phyloP scores from a whole-genome alignment of 441 rosid species.

The Isatis lusitanica region DNA sequence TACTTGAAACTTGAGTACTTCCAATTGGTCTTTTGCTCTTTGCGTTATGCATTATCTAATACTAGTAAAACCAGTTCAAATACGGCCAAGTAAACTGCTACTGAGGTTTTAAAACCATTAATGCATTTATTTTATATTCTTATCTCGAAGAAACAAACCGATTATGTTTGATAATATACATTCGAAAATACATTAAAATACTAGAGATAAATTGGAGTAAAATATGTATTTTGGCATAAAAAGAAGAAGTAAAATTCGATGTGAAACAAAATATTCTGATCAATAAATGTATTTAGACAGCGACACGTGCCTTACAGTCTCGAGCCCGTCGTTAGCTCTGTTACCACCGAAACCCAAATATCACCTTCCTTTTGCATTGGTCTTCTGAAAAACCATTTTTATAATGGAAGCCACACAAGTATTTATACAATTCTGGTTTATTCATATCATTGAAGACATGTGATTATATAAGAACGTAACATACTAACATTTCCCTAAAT shows the following conservation, averaged over 20 bases:
- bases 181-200: neutral
- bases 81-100: neutral
- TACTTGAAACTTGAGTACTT: neutral
- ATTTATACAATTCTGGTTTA: neutral
- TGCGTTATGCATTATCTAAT: no score
- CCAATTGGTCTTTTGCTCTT: neutral
- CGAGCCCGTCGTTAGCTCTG: constrained; percentile 37
- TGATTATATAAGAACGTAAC: neutral
- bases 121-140: neutral
- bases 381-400: neutral
- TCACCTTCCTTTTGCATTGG: constrained; percentile 22
- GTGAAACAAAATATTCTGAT: constrained; percentile 1
- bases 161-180: neutral
- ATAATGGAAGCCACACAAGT: neutral
- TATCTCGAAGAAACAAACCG: neutral
- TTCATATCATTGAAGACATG: neutral
- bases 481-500: neutral
- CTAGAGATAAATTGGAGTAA: neutral
- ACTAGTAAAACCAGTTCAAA: no score
- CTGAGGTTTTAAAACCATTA: neutral
- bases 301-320: constrained; percentile 32
- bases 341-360: constrained; percentile 19
- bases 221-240: neutral
- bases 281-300: constrained; percentile 28
- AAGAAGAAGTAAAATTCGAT: neutral